These are phyloP conservation scores for Bathelium albidoporum DNA, from an alignment of 495 filamentous ascomycete genomes.

Conservation along the genomic window DNA sequence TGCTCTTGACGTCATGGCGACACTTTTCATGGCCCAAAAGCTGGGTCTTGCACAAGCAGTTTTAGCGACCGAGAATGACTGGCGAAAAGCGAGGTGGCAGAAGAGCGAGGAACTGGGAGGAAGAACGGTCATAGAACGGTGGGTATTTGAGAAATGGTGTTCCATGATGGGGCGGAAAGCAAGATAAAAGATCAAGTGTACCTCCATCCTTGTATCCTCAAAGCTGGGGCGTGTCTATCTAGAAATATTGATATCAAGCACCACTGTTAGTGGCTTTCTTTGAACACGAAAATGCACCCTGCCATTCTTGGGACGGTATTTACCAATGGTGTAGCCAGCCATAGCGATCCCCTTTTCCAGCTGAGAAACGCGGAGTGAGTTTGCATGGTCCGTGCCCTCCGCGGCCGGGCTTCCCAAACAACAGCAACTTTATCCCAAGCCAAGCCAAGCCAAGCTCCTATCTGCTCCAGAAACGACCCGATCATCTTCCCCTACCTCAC, in stretches of 20 bases:
- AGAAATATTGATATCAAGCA: too few relatives aligned
- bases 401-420: slow-evolving; percentile 2
- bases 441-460: slow-evolving; percentile 5
- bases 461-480: background rate
- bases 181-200: background rate
- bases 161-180: background rate
- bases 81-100: background rate
- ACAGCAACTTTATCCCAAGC: slow-evolving; percentile 6
- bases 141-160: background rate
- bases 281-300: too few relatives aligned
- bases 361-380: background rate
- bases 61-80: background rate
- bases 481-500: background rate
- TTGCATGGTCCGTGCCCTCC: slow-evolving; percentile 1
- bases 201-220: too few relatives aligned
- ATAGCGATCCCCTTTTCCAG: background rate
- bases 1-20: background rate
- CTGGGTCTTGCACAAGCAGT: background rate
- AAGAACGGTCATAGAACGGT: background rate
- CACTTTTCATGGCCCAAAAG: background rate
- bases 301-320: too few relatives aligned
- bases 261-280: too few relatives aligned
- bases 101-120: background rate
- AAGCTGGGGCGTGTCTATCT: too few relatives aligned
- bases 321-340: too few relatives aligned